Percentiles rank a stretch among this genome's conserved stretches.
These are phyloP conservation scores for Fusarium mundagurra DNA, from an alignment of 2,329 filamentous ascomycete genomes.

Conservation along the genomic window DNA sequence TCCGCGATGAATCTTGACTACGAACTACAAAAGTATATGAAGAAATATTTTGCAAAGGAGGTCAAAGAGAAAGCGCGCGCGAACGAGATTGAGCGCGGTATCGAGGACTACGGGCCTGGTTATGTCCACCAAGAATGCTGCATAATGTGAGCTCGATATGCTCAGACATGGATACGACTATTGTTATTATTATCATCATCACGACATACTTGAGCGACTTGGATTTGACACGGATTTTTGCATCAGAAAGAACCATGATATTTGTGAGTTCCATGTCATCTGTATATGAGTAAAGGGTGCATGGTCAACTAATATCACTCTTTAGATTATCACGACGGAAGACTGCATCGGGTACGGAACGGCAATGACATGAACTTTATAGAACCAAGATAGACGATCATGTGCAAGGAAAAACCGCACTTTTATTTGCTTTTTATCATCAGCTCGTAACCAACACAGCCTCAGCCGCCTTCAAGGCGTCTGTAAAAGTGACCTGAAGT, in stretches of 20 bases:
- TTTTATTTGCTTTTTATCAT: slow-evolving; percentile 4
- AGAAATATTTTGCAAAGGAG: slow-evolving; percentile 79
- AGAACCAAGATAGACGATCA: slow-evolving; percentile 2
- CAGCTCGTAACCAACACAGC: slow-evolving; percentile 14
- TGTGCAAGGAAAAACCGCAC: slow-evolving; percentile 2
- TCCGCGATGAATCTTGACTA: slow-evolving; percentile 76
- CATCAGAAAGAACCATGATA: not conserved
- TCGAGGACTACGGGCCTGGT: slow-evolving; percentile 75
- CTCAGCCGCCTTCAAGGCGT: slow-evolving; percentile 72
- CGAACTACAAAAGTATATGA: slow-evolving; percentile 74
- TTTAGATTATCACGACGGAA: not conserved
- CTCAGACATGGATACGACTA: not conserved
- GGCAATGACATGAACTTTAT: not conserved
- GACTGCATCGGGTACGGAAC: not conserved
- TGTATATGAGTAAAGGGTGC: not conserved
- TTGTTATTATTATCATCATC: not conserved
- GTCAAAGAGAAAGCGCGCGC: slow-evolving; percentile 73
- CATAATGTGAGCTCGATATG: slow-evolving; percentile 63
- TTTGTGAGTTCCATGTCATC: slow-evolving; percentile 7
- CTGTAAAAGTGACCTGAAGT: slow-evolving; percentile 70
- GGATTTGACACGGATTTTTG: not conserved
- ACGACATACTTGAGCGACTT: not conserved
- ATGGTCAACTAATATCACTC: slow-evolving; percentile 5
- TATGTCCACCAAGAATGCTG: slow-evolving; percentile 69
- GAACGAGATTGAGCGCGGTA: slow-evolving; percentile 79